Percentiles rank a stretch among this genome's conserved stretches.
These are phyloP conservation scores for Termitomyces bulborhizus DNA, from an alignment of 768 basidiomycete genomes.

Conservation along the genomic window DNA sequence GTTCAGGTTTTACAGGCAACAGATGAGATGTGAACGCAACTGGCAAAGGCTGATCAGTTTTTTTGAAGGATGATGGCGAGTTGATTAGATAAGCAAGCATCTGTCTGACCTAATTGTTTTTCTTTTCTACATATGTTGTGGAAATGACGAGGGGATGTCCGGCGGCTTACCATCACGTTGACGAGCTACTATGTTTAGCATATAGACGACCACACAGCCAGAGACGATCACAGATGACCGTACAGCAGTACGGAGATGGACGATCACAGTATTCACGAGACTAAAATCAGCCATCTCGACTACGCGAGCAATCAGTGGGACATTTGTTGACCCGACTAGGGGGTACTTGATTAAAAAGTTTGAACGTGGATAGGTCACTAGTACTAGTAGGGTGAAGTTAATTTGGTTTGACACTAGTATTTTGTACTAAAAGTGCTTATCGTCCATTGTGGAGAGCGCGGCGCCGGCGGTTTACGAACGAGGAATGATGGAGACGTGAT, in stretches of 20 bases:
- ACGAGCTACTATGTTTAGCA: background rate
- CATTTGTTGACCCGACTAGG: background rate
- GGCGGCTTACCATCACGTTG: background rate
- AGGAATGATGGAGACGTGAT: conserved; percentile 1
- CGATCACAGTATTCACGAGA: background rate
- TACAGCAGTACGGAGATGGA: no score
- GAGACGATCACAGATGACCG: no score
- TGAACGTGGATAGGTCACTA: no score
- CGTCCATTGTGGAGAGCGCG: no score
- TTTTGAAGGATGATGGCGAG: background rate
- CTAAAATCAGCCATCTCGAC: background rate
- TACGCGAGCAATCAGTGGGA: background rate
- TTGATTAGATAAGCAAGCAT: background rate
- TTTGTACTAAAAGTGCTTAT: no score
- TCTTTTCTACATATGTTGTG: background rate
- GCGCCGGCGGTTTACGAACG: no score
- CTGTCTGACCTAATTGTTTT: no score
- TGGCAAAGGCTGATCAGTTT: background rate
- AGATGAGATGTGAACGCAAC: background rate
- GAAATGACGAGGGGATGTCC: background rate
- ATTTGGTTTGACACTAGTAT: no score
- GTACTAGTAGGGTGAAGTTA: background rate
- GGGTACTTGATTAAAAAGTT: background rate
- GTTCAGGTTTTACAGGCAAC: background rate
- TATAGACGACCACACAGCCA: background rate